Percentiles rank a stretch among this genome's conserved stretches.
Evolutionary conservation across 805 yeast genomes (phyloP).

Genomic region (Metschnikowia anglica): DNA sequence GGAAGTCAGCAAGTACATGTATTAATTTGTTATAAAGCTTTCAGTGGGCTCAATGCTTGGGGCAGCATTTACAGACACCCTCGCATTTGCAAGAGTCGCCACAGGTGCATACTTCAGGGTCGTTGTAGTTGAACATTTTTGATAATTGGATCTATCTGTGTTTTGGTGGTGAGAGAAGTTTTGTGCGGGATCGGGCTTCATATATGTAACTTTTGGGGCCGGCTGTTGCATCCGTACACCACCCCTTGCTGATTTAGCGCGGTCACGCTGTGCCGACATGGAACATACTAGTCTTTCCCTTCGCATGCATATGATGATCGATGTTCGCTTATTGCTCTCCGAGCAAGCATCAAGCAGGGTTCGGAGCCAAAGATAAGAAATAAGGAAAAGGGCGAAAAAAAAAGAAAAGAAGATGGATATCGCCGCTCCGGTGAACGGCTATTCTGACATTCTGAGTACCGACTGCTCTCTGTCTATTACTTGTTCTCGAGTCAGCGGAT

Average conservation of each 20-base stretch:
- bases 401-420: neutral
- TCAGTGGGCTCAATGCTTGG: conserved; percentile 1
- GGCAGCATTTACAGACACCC: conserved; percentile 14
- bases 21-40: neutral
- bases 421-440: neutral
- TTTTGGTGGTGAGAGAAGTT: neutral
- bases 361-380: neutral
- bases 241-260: too few species aligned
- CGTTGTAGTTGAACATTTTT: conserved; percentile 16
- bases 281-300: too few species aligned
- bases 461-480: too few species aligned
- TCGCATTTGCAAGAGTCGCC: conserved; percentile 16
- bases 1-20: neutral
- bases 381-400: neutral
- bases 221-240: conserved; percentile 2
- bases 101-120: conserved; percentile 16
- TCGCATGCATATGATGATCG: neutral
- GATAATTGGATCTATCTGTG: neutral
- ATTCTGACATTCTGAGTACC: too few species aligned
- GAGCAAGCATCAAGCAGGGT: too few species aligned
- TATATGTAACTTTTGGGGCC: neutral
- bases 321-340: too few species aligned
- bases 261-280: neutral
- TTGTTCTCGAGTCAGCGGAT: too few species aligned
- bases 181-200: neutral